A percentile compares a stretch with the other conserved stretches of the same genome.
These are phyloP conservation scores for Sphenostylis stenocarpa DNA, from an alignment of 306 rosid species.

Conservation along the genomic window DNA sequence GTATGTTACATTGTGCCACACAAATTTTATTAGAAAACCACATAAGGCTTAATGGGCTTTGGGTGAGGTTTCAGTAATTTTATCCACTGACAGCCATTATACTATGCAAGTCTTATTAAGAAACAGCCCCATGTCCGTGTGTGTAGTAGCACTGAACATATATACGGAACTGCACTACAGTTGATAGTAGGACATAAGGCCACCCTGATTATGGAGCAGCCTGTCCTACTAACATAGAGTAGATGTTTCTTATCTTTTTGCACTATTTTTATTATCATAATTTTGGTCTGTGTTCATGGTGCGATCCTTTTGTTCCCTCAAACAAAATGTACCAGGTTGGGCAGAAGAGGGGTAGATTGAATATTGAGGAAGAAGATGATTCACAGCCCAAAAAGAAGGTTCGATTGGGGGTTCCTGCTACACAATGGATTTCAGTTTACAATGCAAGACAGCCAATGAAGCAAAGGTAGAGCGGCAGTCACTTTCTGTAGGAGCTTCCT, in stretches of 20 bases:
- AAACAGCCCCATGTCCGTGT: background rate
- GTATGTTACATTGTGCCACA: background rate
- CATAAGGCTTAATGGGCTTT: background rate
- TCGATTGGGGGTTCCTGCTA: constrained; percentile 92
- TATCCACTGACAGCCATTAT: background rate
- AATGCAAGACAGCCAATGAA: constrained; percentile 94
- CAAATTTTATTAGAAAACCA: background rate
- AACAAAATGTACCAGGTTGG: constrained; percentile 70
- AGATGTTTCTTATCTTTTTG: background rate
- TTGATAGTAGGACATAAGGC: background rate
- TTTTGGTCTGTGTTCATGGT: background rate
- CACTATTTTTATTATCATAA: constrained; percentile 36
- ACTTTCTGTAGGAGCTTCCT: background rate
- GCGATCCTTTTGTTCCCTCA: background rate
- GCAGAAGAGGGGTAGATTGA: constrained; percentile 89
- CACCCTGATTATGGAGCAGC: background rate
- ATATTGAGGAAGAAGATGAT: constrained; percentile 85
- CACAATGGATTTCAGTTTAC: constrained; percentile 96
- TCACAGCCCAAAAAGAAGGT: constrained; percentile 91
- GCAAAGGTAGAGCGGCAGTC: constrained; percentile 63
- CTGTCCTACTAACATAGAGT: background rate
- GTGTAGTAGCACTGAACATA: background rate
- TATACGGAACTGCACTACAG: background rate
- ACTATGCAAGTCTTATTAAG: background rate
- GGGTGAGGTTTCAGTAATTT: background rate